Conservation (phyloP, 306 rosid species). For the Erythrophleum fordii region DNA sequence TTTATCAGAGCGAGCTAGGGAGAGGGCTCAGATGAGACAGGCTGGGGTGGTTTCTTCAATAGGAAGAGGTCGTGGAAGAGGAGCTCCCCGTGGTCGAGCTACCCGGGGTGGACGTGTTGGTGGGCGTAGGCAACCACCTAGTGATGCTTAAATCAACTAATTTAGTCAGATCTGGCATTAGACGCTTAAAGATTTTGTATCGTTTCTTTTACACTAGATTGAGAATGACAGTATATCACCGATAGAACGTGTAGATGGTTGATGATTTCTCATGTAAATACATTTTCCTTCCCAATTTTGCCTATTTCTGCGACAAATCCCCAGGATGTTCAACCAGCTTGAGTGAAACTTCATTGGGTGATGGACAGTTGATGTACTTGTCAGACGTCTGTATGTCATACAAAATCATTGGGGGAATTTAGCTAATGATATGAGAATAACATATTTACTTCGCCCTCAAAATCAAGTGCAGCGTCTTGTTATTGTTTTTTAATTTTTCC, state of each 20-base stretch:
- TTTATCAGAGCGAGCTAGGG: slow-evolving; percentile 65
- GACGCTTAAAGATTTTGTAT: not conserved
- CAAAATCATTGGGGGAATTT: not conserved
- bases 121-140: slow-evolving; percentile 65
- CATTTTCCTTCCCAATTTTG: slow-evolving; percentile 32
- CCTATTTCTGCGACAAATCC: not conserved
- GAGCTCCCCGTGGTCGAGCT: slow-evolving; percentile 56
- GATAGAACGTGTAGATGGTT: slow-evolving; percentile 12
- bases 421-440: not conserved
- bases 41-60: slow-evolving; percentile 58
- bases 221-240: not conserved
- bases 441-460: not conserved
- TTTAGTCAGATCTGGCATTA: not conserved
- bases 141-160: slow-evolving; percentile 39
- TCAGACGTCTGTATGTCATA: not conserved
- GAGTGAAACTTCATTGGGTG: not conserved
- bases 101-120: slow-evolving; percentile 49
- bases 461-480: too few species aligned
- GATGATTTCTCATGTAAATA: slow-evolving; percentile 35
- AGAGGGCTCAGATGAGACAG: slow-evolving; percentile 70
- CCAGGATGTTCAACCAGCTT: too few species aligned
- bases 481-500: not conserved
- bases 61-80: slow-evolving; percentile 74
- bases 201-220: not conserved
- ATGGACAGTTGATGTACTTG: not conserved